Conservation (phyloP, 2,329 filamentous ascomycete genomes). For the Aspergillus eucalypticola region DNA sequence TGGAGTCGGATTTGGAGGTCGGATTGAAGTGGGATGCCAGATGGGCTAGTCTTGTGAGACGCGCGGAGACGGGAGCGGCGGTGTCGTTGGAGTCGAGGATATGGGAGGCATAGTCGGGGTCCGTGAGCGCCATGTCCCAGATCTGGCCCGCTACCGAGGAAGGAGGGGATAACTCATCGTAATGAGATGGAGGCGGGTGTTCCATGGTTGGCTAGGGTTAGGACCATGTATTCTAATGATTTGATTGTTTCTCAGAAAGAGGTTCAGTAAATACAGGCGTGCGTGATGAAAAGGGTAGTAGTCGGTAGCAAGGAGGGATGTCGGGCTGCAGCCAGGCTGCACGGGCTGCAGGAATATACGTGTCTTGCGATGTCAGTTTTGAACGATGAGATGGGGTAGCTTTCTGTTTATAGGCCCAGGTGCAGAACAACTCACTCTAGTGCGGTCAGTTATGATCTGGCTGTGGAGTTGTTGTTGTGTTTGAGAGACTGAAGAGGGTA, state of each 20-base stretch:
- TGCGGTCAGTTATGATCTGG: not conserved
- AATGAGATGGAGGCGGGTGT: conserved; percentile 4
- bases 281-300: not conserved
- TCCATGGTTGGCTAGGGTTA: conserved; percentile 10
- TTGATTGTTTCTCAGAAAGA: not conserved
- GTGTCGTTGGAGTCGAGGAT: conserved; percentile 2
- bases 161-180: conserved; percentile 18
- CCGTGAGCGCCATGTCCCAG: conserved; percentile 18
- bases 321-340: conserved; percentile 2
- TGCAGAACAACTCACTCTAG: not conserved
- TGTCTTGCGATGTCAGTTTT: not conserved
- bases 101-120: conserved; percentile 7
- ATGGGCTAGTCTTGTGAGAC: conserved; percentile 35
- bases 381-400: not conserved
- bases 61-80: conserved; percentile 18
- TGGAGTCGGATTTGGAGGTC: conserved; percentile 30
- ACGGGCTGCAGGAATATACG: conserved; percentile 4
- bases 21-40: conserved; percentile 29
- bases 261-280: not conserved
- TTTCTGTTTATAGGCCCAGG: not conserved
- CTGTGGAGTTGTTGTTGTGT: not conserved
- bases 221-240: not conserved
- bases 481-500: not conserved
- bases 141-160: conserved; percentile 30
- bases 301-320: not conserved